Evolutionary conservation across 2,329 filamentous ascomycete genomes (phyloP).

Genomic region (Fusarium acutatum): DNA sequence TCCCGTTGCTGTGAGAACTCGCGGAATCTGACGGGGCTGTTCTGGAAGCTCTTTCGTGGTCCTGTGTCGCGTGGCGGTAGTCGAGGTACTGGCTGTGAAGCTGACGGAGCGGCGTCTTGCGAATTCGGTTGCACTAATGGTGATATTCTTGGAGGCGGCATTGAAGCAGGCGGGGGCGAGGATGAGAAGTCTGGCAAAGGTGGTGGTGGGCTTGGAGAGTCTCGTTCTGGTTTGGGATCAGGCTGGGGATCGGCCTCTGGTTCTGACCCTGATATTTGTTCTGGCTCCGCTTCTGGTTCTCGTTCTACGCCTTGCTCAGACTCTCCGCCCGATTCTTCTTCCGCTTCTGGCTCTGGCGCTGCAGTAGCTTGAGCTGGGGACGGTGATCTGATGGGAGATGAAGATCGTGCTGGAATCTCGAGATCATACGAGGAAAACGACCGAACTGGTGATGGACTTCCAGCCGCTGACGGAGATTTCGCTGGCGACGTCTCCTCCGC

Average conservation of each 20-base stretch:
- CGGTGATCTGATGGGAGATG: background rate
- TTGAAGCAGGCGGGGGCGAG: conserved; percentile 17
- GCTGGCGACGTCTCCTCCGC: background rate
- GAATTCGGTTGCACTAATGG: conserved; percentile 1
- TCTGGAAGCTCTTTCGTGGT: conserved; percentile 67
- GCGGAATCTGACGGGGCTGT: conserved; percentile 62
- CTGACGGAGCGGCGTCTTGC: conserved; percentile 1
- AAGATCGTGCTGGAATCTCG: background rate
- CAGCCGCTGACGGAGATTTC: background rate
- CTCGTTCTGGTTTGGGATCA: background rate
- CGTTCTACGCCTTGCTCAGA: background rate
- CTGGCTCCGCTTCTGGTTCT: background rate
- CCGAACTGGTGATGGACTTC: conserved; percentile 1
- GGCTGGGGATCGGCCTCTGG: background rate
- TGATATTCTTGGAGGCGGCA: conserved; percentile 26
- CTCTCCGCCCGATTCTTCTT: background rate
- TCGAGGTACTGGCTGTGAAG: conserved; percentile 21
- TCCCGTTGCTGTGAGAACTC: conserved; percentile 47
- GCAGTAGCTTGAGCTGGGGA: background rate
- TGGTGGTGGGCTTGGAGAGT: background rate
- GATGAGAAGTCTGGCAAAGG: conserved; percentile 6
- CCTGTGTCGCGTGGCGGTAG: conserved; percentile 56
- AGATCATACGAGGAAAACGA: conserved; percentile 14
- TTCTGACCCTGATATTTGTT: background rate
- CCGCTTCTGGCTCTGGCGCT: background rate